Evolutionary conservation across 176 grass and related monocot genomes (phyloP).

Genomic region (Ensete glaucum): DNA sequence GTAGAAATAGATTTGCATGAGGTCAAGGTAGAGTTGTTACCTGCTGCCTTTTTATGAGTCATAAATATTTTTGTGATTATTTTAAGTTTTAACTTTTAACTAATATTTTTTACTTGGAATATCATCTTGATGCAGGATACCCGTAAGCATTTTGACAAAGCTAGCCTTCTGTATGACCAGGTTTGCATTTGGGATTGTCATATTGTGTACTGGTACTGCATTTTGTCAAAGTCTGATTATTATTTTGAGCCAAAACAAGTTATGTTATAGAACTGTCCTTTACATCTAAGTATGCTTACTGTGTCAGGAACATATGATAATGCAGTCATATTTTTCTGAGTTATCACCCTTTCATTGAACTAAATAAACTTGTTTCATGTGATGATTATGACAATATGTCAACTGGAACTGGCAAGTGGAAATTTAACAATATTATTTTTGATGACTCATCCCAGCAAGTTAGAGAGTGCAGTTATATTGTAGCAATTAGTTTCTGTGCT

Average conservation of each 20-base stretch:
- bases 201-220: background rate
- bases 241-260: too few relatives aligned
- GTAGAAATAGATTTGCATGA: conserved; percentile 88
- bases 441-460: too few relatives aligned
- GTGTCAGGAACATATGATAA: background rate
- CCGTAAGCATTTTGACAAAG: conserved; percentile 87
- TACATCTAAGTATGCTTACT: background rate
- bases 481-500: too few relatives aligned
- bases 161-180: conserved; percentile 94
- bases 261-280: background rate
- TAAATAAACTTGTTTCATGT: background rate
- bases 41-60: conserved; percentile 1
- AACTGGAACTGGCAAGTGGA: too few relatives aligned
- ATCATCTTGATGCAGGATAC: conserved; percentile 55
- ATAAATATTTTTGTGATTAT: conserved; percentile 18
- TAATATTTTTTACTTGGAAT: conserved; percentile 18
- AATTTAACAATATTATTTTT: too few relatives aligned
- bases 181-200: conserved; percentile 23
- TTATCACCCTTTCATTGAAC: background rate
- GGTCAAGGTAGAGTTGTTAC: conserved; percentile 57
- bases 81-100: conserved; percentile 7
- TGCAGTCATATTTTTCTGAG: background rate
- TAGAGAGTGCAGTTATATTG: too few relatives aligned
- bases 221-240: too few relatives aligned
- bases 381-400: too few relatives aligned